Percentiles rank a stretch among this genome's conserved stretches.
phyloP scores from a whole-genome alignment of 305 asterid genomes.

The Lippia alba region DNA sequence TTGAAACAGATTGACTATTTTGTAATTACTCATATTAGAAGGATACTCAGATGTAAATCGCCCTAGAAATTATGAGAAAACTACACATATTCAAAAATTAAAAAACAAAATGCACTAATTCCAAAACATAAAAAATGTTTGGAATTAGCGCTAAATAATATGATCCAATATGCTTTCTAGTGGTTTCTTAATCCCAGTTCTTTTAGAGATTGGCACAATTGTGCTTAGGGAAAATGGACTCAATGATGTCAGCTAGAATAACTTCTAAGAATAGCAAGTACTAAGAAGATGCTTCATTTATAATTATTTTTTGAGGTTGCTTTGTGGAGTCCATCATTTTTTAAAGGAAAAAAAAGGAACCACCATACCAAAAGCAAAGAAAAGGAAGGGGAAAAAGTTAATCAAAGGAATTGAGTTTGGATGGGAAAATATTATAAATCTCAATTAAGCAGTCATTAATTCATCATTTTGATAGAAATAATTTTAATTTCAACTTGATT shows the following conservation, averaged over 20 bases:
- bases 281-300: constrained; percentile 5
- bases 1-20: too few relatives aligned
- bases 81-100: too few relatives aligned
- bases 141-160: not conserved
- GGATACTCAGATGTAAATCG: too few relatives aligned
- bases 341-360: not conserved
- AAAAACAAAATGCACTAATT: too few relatives aligned
- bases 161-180: not conserved
- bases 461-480: too few relatives aligned
- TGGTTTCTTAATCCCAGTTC: not conserved
- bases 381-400: not conserved
- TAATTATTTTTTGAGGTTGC: not conserved
- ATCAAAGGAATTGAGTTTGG: not conserved
- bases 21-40: too few relatives aligned
- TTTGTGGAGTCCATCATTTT: not conserved
- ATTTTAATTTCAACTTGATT: too few relatives aligned
- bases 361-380: not conserved
- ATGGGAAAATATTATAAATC: too few relatives aligned
- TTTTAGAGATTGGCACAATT: not conserved
- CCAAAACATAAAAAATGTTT: too few relatives aligned
- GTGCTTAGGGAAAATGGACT: not conserved
- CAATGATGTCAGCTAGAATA: constrained; percentile 13
- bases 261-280: constrained; percentile 18
- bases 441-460: too few relatives aligned
- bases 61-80: too few relatives aligned